phyloP scores from a whole-genome alignment of 2,329 filamentous ascomycete species.

The Pestalotiopsis sp. region DNA sequence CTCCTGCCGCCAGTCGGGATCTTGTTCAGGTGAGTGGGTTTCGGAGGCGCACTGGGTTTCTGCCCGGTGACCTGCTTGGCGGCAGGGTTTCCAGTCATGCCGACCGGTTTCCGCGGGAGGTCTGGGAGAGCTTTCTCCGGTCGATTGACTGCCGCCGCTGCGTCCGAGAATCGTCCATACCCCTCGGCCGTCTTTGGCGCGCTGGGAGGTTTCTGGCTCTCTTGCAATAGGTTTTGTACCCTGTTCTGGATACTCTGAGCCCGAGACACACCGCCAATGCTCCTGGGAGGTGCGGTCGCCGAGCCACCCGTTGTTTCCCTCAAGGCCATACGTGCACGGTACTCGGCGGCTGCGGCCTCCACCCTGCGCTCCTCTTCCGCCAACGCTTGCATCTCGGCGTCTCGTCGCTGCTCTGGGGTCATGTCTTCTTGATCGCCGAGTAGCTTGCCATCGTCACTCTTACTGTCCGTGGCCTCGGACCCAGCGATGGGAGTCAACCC shows the following conservation, averaged over 20 bases:
- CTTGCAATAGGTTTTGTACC: constrained; percentile 82
- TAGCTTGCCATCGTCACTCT: constrained; percentile 67
- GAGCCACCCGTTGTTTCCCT: constrained; percentile 46
- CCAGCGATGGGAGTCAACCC: constrained; percentile 73
- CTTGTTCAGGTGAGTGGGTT: constrained; percentile 63
- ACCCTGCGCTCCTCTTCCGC: constrained; percentile 90
- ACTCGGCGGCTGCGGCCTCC: constrained; percentile 85
- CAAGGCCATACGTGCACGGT: constrained; percentile 73
- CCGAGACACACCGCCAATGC: constrained; percentile 60
- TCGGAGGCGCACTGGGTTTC: constrained; percentile 61
- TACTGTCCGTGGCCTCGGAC: constrained; percentile 72
- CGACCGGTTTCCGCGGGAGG: constrained; percentile 55
- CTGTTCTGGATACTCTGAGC: constrained; percentile 90
- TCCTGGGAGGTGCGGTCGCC: constrained; percentile 49
- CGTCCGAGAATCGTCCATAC: constrained; percentile 83
- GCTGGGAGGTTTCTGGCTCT: constrained; percentile 66
- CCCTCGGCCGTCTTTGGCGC: constrained; percentile 78
- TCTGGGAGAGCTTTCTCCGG: constrained; percentile 43
- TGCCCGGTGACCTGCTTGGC: constrained; percentile 18
- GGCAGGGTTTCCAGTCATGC: constrained; percentile 25
- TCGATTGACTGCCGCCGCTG: constrained; percentile 38
- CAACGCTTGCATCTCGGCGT: constrained; percentile 80
- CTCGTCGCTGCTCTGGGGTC: constrained; percentile 85
- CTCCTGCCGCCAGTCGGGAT: constrained; percentile 46
- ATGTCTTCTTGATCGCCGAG: constrained; percentile 71